Percentiles rank a stretch among this genome's conserved stretches.
Evolutionary conservation across 2,329 filamentous ascomycete genomes (phyloP).

Genomic region (Sphaceloma murrayae): DNA sequence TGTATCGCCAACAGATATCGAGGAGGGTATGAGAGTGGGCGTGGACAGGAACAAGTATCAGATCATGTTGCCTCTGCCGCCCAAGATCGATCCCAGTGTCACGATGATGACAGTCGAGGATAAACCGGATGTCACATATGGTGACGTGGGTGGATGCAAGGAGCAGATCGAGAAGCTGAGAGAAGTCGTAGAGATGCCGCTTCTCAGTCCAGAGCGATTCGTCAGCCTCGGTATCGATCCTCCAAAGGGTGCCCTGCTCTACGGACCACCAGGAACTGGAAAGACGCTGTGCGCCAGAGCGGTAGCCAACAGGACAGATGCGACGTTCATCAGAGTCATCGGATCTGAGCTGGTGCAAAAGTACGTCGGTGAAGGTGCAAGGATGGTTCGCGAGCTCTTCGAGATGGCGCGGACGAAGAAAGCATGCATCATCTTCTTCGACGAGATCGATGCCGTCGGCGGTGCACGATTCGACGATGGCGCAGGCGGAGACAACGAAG

Average conservation of each 20-base stretch:
- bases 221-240: conserved; percentile 98
- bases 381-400: conserved; percentile 97
- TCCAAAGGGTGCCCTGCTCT: conserved; percentile 91
- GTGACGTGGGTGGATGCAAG: conserved; percentile 97
- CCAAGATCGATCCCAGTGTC: conserved; percentile 97
- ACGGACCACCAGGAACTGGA: conserved; percentile 94
- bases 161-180: conserved; percentile 98
- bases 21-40: conserved; percentile 97
- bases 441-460: conserved; percentile 94
- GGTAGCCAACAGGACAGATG: conserved; percentile 94
- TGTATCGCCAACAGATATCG: conserved; percentile 96
- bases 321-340: conserved; percentile 97
- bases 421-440: conserved; percentile 99
- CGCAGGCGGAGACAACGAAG: conserved; percentile 93
- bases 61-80: conserved; percentile 88
- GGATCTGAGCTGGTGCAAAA: conserved; percentile 97
- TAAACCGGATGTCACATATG: conserved; percentile 98
- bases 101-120: conserved; percentile 99
- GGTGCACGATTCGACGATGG: conserved; percentile 95
- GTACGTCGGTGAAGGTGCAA: conserved; percentile 94
- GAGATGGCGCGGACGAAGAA: conserved; percentile 99
- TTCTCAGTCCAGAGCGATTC: conserved; percentile 92
- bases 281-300: conserved; percentile 97
- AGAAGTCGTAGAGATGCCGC: conserved; percentile 97
- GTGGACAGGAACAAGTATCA: conserved; percentile 99